Conservation (phyloP, 1,284 basidiomycete genomes). For the Ceratobasidium sp. region DNA sequence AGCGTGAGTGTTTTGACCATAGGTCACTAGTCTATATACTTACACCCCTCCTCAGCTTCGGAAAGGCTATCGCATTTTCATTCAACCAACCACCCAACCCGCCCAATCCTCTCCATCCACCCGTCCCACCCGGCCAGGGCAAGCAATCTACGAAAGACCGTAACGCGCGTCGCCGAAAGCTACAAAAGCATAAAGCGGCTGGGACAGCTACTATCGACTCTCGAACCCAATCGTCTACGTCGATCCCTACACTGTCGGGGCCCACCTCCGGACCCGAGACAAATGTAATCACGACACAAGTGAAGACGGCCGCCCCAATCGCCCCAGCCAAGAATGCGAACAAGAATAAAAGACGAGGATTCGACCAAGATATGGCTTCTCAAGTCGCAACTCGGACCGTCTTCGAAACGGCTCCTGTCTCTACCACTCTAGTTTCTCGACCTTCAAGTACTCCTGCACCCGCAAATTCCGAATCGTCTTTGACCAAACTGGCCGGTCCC, state of each 20-base stretch:
- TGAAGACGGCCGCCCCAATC: background rate
- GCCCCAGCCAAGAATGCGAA: constrained; percentile 39
- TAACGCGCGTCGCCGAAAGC: constrained; percentile 70
- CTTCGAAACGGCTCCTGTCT: constrained; percentile 55
- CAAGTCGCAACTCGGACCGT: constrained; percentile 67
- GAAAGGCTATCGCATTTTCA: background rate
- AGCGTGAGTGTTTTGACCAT: background rate
- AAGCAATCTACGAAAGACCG: constrained; percentile 72
- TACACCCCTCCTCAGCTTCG: background rate
- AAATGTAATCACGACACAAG: background rate
- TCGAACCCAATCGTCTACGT: background rate
- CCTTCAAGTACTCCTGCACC: constrained; percentile 29
- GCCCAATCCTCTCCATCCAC: constrained; percentile 18
- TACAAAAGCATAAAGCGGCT: constrained; percentile 55
- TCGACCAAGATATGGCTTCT: constrained; percentile 53
- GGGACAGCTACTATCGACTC: background rate
- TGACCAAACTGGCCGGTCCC: background rate
- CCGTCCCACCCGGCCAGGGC: constrained; percentile 70
- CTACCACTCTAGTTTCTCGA: constrained; percentile 43
- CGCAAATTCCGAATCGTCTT: constrained; percentile 42
- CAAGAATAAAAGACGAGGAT: constrained; percentile 41
- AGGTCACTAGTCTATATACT: constrained; percentile 29
- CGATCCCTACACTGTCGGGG: constrained; percentile 4
- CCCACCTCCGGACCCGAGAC: constrained; percentile 35
- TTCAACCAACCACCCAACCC: background rate